Conservation (phyloP, 78 protist genomes). For the Tieghemostelium lacteum region DNA sequence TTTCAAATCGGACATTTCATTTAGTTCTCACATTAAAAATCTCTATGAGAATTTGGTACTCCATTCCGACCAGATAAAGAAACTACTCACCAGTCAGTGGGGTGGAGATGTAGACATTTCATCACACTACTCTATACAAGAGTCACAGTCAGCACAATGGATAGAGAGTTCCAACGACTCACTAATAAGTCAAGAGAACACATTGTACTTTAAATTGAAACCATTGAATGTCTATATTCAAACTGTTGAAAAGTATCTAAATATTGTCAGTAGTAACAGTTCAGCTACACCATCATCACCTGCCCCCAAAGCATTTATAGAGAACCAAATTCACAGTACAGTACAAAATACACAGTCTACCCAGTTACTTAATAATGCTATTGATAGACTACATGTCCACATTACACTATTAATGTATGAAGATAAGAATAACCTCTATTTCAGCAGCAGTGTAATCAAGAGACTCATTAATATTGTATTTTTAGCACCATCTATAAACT, state of each 20-base stretch:
- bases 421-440: background rate
- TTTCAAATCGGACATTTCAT: slow-evolving; percentile 15
- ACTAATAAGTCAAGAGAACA: slow-evolving; percentile 1
- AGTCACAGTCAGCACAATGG: slow-evolving; percentile 42
- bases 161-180: slow-evolving; percentile 10
- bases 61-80: background rate
- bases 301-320: background rate
- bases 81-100: background rate
- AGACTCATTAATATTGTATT: slow-evolving; percentile 35
- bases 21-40: slow-evolving; percentile 32
- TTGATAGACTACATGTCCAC: background rate
- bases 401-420: background rate
- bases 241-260: slow-evolving; percentile 7
- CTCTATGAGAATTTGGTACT: slow-evolving; percentile 34
- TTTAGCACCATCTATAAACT: slow-evolving; percentile 16
- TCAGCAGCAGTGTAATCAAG: slow-evolving; percentile 5
- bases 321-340: background rate
- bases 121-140: slow-evolving; percentile 45
- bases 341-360: background rate
- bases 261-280: background rate
- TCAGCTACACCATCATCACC: background rate
- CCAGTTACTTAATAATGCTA: background rate
- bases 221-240: slow-evolving; percentile 22
- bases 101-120: background rate
- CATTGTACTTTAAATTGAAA: slow-evolving; percentile 28